Base-by-base conservation (phyloP, 257 asterid species). In the Haberlea rhodopensis region DNA sequence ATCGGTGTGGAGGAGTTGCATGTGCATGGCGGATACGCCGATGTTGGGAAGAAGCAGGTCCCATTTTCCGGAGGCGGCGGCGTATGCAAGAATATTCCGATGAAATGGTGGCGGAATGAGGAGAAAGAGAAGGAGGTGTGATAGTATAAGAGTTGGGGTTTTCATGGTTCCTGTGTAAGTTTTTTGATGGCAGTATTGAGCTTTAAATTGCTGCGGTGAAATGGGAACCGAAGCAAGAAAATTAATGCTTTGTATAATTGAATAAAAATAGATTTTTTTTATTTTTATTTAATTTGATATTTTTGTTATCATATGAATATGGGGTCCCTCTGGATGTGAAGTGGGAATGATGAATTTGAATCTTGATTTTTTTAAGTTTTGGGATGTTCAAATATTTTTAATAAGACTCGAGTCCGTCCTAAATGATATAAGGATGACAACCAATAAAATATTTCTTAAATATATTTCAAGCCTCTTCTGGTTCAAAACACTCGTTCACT, bases 1-100 rank as follows among this genome's bases (percentile, higher is more conserved):
- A 66, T 82, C 84, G 56, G 67, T 67, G 73, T 68, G n/a, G 53
- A 76, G 81, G 59, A 78, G 74, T 28, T 78, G 82, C 82, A 78
- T 76, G 76, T 73, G 79, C 82, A 78, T 70, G 69, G 79, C 77
- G 1, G 70, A 54, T 2, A 75, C 48, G 66, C 83, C 79, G 37
- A 74, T 65, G 80, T 23, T 56, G 45, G 72, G 8, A 11, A 21
- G 63, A 6, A 71, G 78, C 0, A 60, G 18, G 1, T 75, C 54
- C 73, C 71, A 75, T 18, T 54, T 63, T 10, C 78, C 80, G 2
- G 22, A n/a, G n/a, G n/a, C 45, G 53, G 73, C 73, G 45, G 78
- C 72, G 32, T 4, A 2, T 6, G 74, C 4, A 28, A 61, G 46
- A 8, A 57, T 40, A n/a, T 51, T 32, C 37, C 45, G 62, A n/a